These are phyloP conservation scores for Porpolomopsis calyptriformis DNA, from an alignment of 768 basidiomycete genomes.

Conservation along the genomic window DNA sequence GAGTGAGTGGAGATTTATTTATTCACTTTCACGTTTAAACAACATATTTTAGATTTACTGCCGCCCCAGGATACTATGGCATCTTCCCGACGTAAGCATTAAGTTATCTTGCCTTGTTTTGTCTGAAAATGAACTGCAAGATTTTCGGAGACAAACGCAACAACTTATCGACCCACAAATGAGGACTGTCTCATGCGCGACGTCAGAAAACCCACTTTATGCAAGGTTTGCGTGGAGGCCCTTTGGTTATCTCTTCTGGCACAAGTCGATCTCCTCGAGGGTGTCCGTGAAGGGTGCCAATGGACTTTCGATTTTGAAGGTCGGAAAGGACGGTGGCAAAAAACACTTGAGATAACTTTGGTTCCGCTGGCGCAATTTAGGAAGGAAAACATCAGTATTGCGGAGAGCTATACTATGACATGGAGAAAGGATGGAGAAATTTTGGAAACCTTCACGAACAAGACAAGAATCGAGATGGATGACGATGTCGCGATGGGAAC, in stretches of 20 bases:
- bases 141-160: slow-evolving; percentile 52
- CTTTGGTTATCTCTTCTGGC: slow-evolving; percentile 60
- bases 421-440: slow-evolving; percentile 43
- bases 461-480: slow-evolving; percentile 35
- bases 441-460: slow-evolving; percentile 38
- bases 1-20: slow-evolving; percentile 36
- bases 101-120: background rate
- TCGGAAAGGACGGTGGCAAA: slow-evolving; percentile 13
- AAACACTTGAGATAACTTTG: slow-evolving; percentile 37
- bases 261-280: slow-evolving; percentile 53
- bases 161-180: slow-evolving; percentile 72
- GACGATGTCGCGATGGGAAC: slow-evolving; percentile 27
- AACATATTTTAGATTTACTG: slow-evolving; percentile 40
- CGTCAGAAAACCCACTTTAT: slow-evolving; percentile 61
- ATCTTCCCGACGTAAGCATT: slow-evolving; percentile 56
- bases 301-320: background rate
- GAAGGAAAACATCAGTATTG: slow-evolving; percentile 10
- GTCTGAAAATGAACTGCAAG: slow-evolving; percentile 22
- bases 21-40: slow-evolving; percentile 1
- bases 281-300: slow-evolving; percentile 32
- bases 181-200: slow-evolving; percentile 76
- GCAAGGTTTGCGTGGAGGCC: slow-evolving; percentile 62
- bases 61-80: slow-evolving; percentile 47
- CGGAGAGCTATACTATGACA: slow-evolving; percentile 39
- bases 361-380: slow-evolving; percentile 54